Percentiles rank a stretch among this genome's conserved stretches.
Evolutionary conservation across 1,284 basidiomycete genomes (phyloP).

Genomic region (Tranzscheliella williamsii): DNA sequence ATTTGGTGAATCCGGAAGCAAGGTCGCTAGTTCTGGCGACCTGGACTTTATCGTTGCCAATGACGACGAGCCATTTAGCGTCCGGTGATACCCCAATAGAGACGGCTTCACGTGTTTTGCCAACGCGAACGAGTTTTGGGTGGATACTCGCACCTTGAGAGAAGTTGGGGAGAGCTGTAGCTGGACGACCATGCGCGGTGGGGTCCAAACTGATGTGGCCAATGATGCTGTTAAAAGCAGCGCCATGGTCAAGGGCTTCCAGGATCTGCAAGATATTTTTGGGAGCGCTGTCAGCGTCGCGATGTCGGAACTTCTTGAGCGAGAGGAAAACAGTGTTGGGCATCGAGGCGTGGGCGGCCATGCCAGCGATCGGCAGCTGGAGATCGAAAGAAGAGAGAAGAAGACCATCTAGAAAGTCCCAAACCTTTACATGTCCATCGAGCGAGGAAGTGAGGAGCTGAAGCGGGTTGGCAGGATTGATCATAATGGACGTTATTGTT

Average conservation of each 20-base stretch:
- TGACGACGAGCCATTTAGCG: slow-evolving; percentile 79
- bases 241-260: slow-evolving; percentile 14
- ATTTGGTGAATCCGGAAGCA: slow-evolving; percentile 72
- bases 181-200: slow-evolving; percentile 2
- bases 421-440: slow-evolving; percentile 82
- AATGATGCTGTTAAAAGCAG: slow-evolving; percentile 41
- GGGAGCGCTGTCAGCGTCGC: slow-evolving; percentile 19
- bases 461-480: slow-evolving; percentile 84
- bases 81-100: slow-evolving; percentile 72
- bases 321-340: slow-evolving; percentile 72
- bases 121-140: slow-evolving; percentile 65
- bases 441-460: slow-evolving; percentile 84
- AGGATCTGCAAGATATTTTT: slow-evolving; percentile 23
- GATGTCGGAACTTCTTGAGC: slow-evolving; percentile 65
- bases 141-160: slow-evolving; percentile 22
- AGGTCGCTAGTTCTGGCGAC: slow-evolving; percentile 63
- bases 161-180: slow-evolving; percentile 16
- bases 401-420: slow-evolving; percentile 88
- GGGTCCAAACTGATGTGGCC: slow-evolving; percentile 37
- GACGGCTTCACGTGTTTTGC: slow-evolving; percentile 61
- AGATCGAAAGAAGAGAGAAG: slow-evolving; percentile 67
- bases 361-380: slow-evolving; percentile 72
- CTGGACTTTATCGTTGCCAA: slow-evolving; percentile 79
- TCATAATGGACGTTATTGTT: slow-evolving; percentile 69
- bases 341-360: slow-evolving; percentile 72